Evolutionary conservation across 768 basidiomycete genomes (phyloP).

Genomic region (Ramaria sp.): DNA sequence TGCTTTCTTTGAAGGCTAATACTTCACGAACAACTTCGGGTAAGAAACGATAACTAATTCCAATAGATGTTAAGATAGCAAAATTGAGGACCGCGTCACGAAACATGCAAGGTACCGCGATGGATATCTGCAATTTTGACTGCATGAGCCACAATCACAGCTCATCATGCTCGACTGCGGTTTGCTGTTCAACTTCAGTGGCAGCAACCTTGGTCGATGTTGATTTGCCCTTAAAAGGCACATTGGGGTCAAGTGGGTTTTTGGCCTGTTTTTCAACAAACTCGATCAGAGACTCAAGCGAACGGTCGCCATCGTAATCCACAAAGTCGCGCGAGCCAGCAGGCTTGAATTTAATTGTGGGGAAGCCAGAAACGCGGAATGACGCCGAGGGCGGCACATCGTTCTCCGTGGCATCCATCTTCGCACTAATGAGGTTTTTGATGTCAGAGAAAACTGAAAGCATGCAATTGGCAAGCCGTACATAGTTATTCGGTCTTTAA

Average conservation of each 20-base stretch:
- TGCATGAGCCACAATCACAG: constrained; percentile 4
- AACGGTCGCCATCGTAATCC: constrained; percentile 89
- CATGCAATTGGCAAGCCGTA: constrained; percentile 24
- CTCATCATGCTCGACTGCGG: constrained; percentile 9
- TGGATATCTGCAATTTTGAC: neutral
- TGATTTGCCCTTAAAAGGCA: constrained; percentile 4
- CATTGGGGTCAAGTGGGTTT: constrained; percentile 46
- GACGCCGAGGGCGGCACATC: constrained; percentile 82
- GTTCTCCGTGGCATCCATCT: constrained; percentile 95
- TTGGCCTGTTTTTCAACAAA: constrained; percentile 77
- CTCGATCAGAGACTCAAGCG: constrained; percentile 72
- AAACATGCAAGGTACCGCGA: neutral
- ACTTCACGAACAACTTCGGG: neutral
- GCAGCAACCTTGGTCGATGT: neutral
- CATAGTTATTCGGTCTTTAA: constrained; percentile 74
- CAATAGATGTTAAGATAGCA: neutral
- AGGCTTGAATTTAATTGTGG: constrained; percentile 92
- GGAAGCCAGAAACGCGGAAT: constrained; percentile 85
- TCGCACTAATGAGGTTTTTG: constrained; percentile 44
- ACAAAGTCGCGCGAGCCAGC: constrained; percentile 81
- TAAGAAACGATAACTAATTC: neutral
- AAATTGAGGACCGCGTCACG: neutral
- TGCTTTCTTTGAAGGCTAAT: neutral
- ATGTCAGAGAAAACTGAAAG: constrained; percentile 8
- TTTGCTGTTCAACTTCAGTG: constrained; percentile 6